Base-by-base conservation (phyloP, 2,329 filamentous ascomycete genomes). In the Cordyceps fumosorosea region DNA sequence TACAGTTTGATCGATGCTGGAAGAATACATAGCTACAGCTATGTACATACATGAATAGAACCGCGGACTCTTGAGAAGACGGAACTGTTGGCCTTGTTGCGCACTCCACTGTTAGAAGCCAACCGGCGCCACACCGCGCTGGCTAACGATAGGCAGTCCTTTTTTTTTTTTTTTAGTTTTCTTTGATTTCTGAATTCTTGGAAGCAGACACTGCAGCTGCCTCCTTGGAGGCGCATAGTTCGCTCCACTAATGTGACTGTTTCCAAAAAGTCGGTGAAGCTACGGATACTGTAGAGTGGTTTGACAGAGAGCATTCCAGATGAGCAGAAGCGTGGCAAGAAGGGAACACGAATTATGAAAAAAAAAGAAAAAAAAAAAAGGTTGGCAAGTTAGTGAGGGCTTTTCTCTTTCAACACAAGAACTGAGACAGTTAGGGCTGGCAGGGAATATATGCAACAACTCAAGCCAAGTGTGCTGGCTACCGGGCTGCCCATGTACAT, bases 191-290 rank as follows among this genome's bases (percentile, higher is more conserved):
- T n/a, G n/a, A 37, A 45, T 42, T 42, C 29, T 29, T 42, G 12
- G 24, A 56, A 18, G 26, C 24, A 56, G n/a, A 16, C 16, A 29
- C 53, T 18, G 37, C 26, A 52, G 32, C 48, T 53, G 57, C 26
- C 40, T 48, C 29, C 58, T 37, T 37, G 26, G 42, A 60, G 58
- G 58, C 58, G 58, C 50, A 42, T 24, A 48, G 32, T 44, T 63
- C 62, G 65, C 65, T 65, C 68, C 69, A 70, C 69, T 65, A 62
- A 62, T 61, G 56, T 65, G 65, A 58, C 65, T 66, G 56, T 60
- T 65, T 58, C 56, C 65, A 63, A 70, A 72, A 72, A 72, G 70
- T 72, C 70, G 70, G 70, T 72, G 70, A 72, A 69, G 68, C 32
- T 37, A 45, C 47, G 3, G n/a, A n/a, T n/a, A 2, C n/a, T 22